These are phyloP conservation scores for Neopestalotiopsis sp. DNA, from an alignment of 2,329 filamentous ascomycete species.

Conservation along the genomic window DNA sequence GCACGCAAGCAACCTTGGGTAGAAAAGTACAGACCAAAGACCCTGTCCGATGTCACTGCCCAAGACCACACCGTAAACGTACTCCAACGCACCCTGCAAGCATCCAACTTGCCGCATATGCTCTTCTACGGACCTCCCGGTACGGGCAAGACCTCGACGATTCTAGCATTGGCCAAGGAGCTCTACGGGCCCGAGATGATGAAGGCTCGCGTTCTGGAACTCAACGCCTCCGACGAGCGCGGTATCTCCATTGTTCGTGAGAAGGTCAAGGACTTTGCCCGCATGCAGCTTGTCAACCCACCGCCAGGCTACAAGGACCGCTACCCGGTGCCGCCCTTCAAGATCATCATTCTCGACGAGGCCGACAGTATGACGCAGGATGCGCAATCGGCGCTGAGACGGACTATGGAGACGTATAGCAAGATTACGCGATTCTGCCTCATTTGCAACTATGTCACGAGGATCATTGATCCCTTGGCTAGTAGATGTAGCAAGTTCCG, in stretches of 20 bases:
- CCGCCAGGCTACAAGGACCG: slow-evolving; percentile 70
- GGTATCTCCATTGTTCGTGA: slow-evolving; percentile 96
- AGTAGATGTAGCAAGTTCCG: slow-evolving; percentile 95
- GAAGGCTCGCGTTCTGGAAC: slow-evolving; percentile 92
- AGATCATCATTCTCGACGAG: slow-evolving; percentile 98
- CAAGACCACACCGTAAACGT: slow-evolving; percentile 97
- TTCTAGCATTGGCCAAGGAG: slow-evolving; percentile 95
- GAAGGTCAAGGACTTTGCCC: slow-evolving; percentile 98
- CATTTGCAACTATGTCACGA: slow-evolving; percentile 97
- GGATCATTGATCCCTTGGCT: slow-evolving; percentile 96
- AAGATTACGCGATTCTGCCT: slow-evolving; percentile 97
- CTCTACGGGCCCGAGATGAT: slow-evolving; percentile 96
- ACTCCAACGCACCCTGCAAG: slow-evolving; percentile 89
- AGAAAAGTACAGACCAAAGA: slow-evolving; percentile 98
- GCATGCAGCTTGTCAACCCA: slow-evolving; percentile 89
- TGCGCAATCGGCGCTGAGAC: slow-evolving; percentile 87
- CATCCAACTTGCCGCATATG: slow-evolving; percentile 97
- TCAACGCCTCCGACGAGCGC: slow-evolving; percentile 98
- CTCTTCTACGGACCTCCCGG: slow-evolving; percentile 98
- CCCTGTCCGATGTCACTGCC: slow-evolving; percentile 90
- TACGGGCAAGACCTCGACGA: slow-evolving; percentile 96
- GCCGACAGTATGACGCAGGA: slow-evolving; percentile 99
- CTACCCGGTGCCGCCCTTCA: slow-evolving; percentile 96
- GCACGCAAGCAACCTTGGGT: slow-evolving; percentile 89
- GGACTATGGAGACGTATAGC: slow-evolving; percentile 98